Evolutionary conservation across 768 basidiomycete genomes (phyloP).

Genomic region (Macrocybe gigantea): DNA sequence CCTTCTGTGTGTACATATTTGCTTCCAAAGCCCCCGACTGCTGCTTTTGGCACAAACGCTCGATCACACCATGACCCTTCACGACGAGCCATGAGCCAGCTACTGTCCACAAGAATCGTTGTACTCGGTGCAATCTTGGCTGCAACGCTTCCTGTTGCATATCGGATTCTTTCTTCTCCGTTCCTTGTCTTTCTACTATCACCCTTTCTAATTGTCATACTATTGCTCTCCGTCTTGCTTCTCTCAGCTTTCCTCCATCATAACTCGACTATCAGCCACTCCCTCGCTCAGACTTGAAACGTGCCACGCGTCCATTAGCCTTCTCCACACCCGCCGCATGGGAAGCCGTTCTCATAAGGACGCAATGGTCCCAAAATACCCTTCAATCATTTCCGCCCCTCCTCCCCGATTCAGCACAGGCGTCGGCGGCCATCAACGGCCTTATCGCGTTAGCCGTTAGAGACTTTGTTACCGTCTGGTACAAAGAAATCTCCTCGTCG

Average conservation of each 20-base stretch:
- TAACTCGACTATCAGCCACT: slow-evolving; percentile 43
- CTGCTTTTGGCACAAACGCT: neutral
- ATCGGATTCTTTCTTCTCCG: slow-evolving; percentile 61
- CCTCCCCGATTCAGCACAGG: slow-evolving; percentile 53
- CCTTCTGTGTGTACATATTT: neutral
- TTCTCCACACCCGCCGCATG: slow-evolving; percentile 94
- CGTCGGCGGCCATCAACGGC: slow-evolving; percentile 72
- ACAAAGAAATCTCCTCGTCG: slow-evolving; percentile 77
- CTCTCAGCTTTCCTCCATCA: slow-evolving; percentile 52
- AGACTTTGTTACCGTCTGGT: slow-evolving; percentile 91
- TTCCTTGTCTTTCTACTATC: slow-evolving; percentile 56
- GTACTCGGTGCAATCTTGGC: slow-evolving; percentile 53
- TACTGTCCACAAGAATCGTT: slow-evolving; percentile 45
- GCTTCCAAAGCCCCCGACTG: no score
- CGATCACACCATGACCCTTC: slow-evolving; percentile 7
- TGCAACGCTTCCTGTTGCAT: slow-evolving; percentile 46
- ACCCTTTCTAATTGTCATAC: slow-evolving; percentile 47
- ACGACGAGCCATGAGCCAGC: slow-evolving; percentile 22
- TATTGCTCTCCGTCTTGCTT: slow-evolving; percentile 45
- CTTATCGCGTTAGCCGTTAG: slow-evolving; percentile 76
- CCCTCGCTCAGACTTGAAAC: slow-evolving; percentile 32
- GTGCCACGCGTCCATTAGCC: slow-evolving; percentile 66
- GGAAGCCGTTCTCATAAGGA: slow-evolving; percentile 84
- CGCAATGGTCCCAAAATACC: slow-evolving; percentile 80
- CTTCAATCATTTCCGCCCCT: slow-evolving; percentile 66